Evolutionary conservation across 1,284 basidiomycete species (phyloP).

Genomic region (Tremellales sp.): DNA sequence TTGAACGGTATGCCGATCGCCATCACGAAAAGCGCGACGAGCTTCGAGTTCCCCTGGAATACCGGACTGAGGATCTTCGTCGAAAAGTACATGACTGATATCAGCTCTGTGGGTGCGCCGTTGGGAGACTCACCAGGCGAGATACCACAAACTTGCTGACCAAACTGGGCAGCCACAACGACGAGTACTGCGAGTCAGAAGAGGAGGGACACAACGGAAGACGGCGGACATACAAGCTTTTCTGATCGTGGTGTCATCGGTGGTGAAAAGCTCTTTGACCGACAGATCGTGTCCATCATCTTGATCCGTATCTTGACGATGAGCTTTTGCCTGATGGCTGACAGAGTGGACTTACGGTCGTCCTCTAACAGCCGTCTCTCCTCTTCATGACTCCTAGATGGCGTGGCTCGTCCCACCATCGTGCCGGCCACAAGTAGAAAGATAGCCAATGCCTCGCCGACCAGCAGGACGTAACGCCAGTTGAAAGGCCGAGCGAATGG

Average conservation of each 20-base stretch:
- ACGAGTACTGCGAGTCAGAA: slow-evolving; percentile 12
- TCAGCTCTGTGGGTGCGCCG: not conserved
- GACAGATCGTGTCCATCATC: too few species aligned
- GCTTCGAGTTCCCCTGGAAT: slow-evolving; percentile 23
- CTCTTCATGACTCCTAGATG: too few species aligned
- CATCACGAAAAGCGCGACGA: slow-evolving; percentile 29
- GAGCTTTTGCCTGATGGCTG: too few species aligned
- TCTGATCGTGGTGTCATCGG: not conserved
- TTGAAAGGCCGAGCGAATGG: slow-evolving; percentile 20
- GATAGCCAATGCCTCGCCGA: slow-evolving; percentile 25
- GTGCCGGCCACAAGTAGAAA: slow-evolving; percentile 30
- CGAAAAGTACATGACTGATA: slow-evolving; percentile 35
- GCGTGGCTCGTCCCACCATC: slow-evolving; percentile 2
- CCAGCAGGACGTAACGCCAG: slow-evolving; percentile 42
- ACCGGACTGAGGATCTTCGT: slow-evolving; percentile 33
- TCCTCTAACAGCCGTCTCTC: too few species aligned
- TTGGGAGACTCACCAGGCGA: slow-evolving; percentile 17
- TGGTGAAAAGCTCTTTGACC: not conserved
- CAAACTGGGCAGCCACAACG: slow-evolving; percentile 18
- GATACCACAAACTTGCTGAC: slow-evolving; percentile 29
- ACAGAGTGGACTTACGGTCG: too few species aligned
- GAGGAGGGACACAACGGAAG: not conserved
- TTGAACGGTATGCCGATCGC: slow-evolving; percentile 44
- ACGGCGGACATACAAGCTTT: not conserved
- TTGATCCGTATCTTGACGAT: too few species aligned